phyloP scores from a whole-genome alignment of 2,329 filamentous ascomycete genomes.

The Colletotrichum liaoningense region DNA sequence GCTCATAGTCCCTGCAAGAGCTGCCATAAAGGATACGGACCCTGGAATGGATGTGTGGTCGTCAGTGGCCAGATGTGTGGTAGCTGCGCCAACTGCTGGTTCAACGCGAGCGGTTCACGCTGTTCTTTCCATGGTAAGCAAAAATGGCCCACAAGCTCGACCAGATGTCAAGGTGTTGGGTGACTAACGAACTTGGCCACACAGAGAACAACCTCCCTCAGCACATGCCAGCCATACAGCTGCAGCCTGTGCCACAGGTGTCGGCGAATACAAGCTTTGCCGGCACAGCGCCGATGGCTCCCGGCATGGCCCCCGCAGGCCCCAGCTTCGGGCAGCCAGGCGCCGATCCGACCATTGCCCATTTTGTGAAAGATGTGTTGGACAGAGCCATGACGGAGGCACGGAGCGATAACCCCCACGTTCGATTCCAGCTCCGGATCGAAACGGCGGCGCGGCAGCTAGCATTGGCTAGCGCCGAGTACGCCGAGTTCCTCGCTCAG shows the following conservation, averaged over 20 bases:
- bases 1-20: constrained; percentile 66
- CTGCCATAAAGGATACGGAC: constrained; percentile 70
- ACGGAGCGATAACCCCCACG: constrained; percentile 54
- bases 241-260: constrained; percentile 43
- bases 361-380: constrained; percentile 52
- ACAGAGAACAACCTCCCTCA: constrained; percentile 59
- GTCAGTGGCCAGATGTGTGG: constrained; percentile 71
- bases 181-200: not conserved
- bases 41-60: constrained; percentile 70
- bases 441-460: constrained; percentile 66
- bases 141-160: not conserved
- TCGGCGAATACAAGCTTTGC: constrained; percentile 44
- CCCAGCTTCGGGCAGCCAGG: constrained; percentile 35
- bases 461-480: constrained; percentile 63
- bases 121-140: constrained; percentile 70
- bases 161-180: not conserved
- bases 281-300: constrained; percentile 39
- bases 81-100: constrained; percentile 73
- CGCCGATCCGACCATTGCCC: constrained; percentile 27
- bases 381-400: constrained; percentile 60
- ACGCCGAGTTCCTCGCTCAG: constrained; percentile 55
- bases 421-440: constrained; percentile 62
- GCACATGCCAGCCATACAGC: constrained; percentile 44
- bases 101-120: constrained; percentile 69
- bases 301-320: constrained; percentile 43